phyloP scores from a whole-genome alignment of 345 rosid genomes.

The Carallia pectinifolia region DNA sequence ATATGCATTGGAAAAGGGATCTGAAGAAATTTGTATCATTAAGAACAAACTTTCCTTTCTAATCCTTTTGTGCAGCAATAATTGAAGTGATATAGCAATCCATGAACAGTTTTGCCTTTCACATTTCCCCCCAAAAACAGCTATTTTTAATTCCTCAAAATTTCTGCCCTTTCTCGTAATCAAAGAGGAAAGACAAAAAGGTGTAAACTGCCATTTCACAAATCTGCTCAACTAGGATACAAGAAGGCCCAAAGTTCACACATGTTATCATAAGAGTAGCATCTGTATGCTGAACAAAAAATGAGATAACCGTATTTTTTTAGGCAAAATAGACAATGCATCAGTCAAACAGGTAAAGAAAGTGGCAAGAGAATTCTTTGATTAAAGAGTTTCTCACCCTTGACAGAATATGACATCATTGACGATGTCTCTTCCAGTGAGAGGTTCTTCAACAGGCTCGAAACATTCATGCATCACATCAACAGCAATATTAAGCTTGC shows the following conservation, averaged over 20 bases:
- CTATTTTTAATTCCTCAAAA: not conserved
- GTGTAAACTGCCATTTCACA: not conserved
- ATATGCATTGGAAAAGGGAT: too few species aligned
- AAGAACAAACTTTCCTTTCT: too few species aligned
- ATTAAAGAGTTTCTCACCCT: constrained; percentile 47
- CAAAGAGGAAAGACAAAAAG: not conserved
- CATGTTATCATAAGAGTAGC: too few species aligned
- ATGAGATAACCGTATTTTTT: too few species aligned
- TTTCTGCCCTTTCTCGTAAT: not conserved
- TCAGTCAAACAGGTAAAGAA: not conserved
- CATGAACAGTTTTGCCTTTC: not conserved
- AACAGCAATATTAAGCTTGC: constrained; percentile 69
- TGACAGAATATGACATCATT: constrained; percentile 71
- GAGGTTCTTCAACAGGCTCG: constrained; percentile 57
- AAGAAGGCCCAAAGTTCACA: too few species aligned
- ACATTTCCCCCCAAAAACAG: not conserved
- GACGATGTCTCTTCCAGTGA: constrained; percentile 52
- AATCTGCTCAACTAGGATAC: not conserved
- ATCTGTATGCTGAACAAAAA: too few species aligned
- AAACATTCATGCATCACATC: constrained; percentile 89
- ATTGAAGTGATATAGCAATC: not conserved
- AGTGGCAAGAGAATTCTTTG: not conserved
- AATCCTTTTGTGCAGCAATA: too few species aligned
- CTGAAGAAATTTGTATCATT: too few species aligned
- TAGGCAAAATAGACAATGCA: too few species aligned